Conservation (phyloP, 1,284 basidiomycete species). For the Meira nashicola region DNA sequence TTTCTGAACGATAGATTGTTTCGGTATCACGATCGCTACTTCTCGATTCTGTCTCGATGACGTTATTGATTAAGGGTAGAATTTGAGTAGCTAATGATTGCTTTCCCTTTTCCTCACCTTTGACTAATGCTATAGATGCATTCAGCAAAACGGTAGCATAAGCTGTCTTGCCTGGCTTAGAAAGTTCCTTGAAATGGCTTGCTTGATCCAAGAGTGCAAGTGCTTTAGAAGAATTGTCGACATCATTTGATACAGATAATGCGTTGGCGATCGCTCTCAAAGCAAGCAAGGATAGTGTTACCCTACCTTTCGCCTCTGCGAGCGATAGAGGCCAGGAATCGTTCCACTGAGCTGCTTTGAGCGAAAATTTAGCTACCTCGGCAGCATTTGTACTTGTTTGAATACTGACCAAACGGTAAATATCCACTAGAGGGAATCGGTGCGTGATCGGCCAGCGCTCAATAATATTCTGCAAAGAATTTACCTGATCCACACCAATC, state of each 20-base stretch:
- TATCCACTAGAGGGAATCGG: conserved; percentile 86
- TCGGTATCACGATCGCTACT: conserved; percentile 65
- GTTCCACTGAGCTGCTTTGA: conserved; percentile 68
- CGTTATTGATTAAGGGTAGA: not conserved
- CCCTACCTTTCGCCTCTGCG: conserved; percentile 61
- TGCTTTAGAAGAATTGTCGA: conserved; percentile 61
- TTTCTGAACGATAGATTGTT: conserved; percentile 73
- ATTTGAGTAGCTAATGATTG: not conserved
- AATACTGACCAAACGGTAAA: conserved; percentile 71
- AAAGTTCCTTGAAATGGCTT: conserved; percentile 55
- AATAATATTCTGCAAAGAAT: conserved; percentile 58
- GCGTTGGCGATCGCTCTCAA: conserved; percentile 76
- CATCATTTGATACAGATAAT: conserved; percentile 59
- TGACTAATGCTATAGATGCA: conserved; percentile 37
- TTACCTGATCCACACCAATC: conserved; percentile 13
- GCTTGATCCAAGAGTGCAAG: conserved; percentile 32
- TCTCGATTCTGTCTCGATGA: conserved; percentile 49
- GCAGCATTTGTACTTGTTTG: conserved; percentile 57
- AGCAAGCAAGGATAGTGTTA: conserved; percentile 80
- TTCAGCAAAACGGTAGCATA: conserved; percentile 75
- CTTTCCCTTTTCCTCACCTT: not conserved
- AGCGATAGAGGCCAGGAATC: conserved; percentile 56
- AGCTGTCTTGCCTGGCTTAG: conserved; percentile 68
- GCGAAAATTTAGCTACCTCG: conserved; percentile 63
- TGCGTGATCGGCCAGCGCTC: conserved; percentile 73